These are phyloP conservation scores for Pythium sp. DNA, from an alignment of 352 stramenopile genomes.

Conservation along the genomic window DNA sequence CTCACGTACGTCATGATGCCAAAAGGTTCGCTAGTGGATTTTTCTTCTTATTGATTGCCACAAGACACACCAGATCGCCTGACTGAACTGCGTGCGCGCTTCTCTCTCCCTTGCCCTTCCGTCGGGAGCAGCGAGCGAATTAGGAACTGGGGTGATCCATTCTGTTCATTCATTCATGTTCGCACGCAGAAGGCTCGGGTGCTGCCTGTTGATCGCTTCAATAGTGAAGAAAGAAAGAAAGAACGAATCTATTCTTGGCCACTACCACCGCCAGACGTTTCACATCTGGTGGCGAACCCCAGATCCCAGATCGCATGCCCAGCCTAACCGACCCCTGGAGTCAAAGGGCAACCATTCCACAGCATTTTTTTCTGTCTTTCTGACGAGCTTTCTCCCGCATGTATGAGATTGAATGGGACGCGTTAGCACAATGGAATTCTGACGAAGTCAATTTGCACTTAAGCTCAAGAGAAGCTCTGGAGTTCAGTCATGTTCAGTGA, in stretches of 20 bases:
- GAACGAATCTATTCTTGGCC: not conserved
- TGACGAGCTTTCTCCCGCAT: not conserved
- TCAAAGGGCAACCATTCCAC: too few species aligned
- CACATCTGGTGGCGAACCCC: not conserved
- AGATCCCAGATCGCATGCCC: too few species aligned
- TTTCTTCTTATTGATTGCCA: not conserved
- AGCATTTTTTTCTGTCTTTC: not conserved
- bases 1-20: not conserved
- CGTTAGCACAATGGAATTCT: not conserved
- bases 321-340: not conserved
- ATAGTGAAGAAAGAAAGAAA: not conserved
- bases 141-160: not conserved
- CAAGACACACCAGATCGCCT: not conserved
- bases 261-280: not conserved
- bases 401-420: not conserved
- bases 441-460: not conserved
- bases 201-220: not conserved
- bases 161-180: not conserved
- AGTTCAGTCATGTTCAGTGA: not conserved
- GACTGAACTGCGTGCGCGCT: not conserved
- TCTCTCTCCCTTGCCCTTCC: not conserved
- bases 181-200: too few species aligned
- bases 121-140: not conserved
- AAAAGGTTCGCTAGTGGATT: not conserved
- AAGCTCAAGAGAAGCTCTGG: too few species aligned